Base-by-base conservation (phyloP, 768 basidiomycete species). In the Mycena vulgaris region DNA sequence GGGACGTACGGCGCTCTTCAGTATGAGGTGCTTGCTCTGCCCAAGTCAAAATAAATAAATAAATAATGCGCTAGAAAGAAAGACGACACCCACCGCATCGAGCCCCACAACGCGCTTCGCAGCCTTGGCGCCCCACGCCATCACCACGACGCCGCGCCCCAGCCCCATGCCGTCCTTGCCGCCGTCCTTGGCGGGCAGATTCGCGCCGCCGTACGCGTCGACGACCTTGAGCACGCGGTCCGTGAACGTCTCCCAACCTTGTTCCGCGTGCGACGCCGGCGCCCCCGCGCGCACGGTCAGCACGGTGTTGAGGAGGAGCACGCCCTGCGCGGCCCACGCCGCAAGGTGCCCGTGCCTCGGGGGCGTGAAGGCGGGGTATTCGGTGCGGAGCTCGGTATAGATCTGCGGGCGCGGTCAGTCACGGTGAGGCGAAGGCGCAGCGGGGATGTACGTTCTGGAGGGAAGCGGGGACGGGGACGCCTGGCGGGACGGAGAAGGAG, bases 241-340 rank as follows among this genome's bases (percentile, higher is more conserved):
- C 5, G 96, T 98, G 78, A 97, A 98, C 58, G 87, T 80, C 79
- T 98, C 95, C 97, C 97, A 98, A 64, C 97, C 97, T 79, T 87
- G 91, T 75, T 89, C 89, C 45, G 91, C 88, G 80, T 98, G 97
- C 59, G 95, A 96, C 40, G 89, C 93, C 21, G 97, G 89, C 63
- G 87, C 74, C 65, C 87, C 87, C 0, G 93, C 92, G 62, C 89
- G 88, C 42, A 98, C 97, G 2, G 97, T 97, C 56, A 98, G 86
- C 68, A 92, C 93, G n/a, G 95, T 94, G 83, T 98, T 98, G 53
- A 98, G 88, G 80, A 97, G 88, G 68, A 98, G 85, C 45, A 98
- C 96, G 58, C 97, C 97, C 66, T 92, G 91, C 68, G 89, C 84
- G 1, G 96, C 95, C 93, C 95, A 96, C 23, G 85, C 79, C 8